Evolutionary conservation across 2,329 filamentous ascomycete genomes (phyloP).

Genomic region (Tolypocladium tundrense): DNA sequence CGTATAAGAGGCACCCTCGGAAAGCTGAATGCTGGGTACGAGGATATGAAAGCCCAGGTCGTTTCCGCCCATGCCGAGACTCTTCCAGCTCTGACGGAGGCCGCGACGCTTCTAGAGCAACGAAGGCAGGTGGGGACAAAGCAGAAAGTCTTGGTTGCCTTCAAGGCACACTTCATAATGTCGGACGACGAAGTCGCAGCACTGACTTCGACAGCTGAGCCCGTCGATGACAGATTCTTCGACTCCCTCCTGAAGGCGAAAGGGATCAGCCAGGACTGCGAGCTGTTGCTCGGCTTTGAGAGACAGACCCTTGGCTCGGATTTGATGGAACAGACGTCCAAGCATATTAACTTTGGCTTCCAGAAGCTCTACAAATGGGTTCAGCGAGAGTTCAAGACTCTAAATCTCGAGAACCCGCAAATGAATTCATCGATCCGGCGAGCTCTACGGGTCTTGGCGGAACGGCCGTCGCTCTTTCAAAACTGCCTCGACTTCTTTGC

Average conservation of each 20-base stretch:
- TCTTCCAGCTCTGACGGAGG: conserved; percentile 64
- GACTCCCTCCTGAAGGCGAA: conserved; percentile 67
- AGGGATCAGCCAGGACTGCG: conserved; percentile 78
- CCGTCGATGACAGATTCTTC: conserved; percentile 82
- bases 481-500: conserved; percentile 90
- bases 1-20: conserved; percentile 72
- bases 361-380: conserved; percentile 96
- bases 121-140: conserved; percentile 68
- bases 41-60: conserved; percentile 71
- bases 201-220: conserved; percentile 68
- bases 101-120: conserved; percentile 61
- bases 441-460: conserved; percentile 77
- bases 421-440: conserved; percentile 77
- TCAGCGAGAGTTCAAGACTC: conserved; percentile 80
- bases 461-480: conserved; percentile 82
- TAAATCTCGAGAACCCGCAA: conserved; percentile 90
- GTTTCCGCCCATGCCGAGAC: conserved; percentile 66
- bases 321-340: conserved; percentile 83
- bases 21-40: conserved; percentile 69
- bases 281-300: conserved; percentile 80
- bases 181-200: conserved; percentile 69
- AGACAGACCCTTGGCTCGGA: conserved; percentile 82
- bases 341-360: conserved; percentile 77
- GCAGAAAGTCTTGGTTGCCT: conserved; percentile 65
- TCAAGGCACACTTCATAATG: conserved; percentile 75